Conservation (phyloP, 2,329 filamentous ascomycete genomes). For the Fusarium pseudograminearum region DNA sequence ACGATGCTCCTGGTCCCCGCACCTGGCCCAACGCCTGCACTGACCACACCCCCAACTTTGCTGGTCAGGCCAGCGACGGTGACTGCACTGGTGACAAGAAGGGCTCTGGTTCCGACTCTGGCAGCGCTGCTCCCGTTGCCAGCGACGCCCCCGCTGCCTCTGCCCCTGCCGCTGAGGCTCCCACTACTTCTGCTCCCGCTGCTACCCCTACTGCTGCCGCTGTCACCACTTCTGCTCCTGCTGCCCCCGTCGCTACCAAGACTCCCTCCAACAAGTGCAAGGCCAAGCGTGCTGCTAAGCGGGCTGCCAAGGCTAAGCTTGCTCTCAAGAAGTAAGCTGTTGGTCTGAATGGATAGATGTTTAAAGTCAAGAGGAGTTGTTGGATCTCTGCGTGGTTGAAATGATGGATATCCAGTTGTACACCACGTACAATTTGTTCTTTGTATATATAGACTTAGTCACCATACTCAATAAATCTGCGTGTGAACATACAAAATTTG, state of each 20-base stretch:
- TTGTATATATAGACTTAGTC: constrained; percentile 44
- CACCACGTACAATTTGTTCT: constrained; percentile 39
- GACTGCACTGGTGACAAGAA: constrained; percentile 52
- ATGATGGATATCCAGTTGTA: constrained; percentile 26
- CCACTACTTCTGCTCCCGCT: constrained; percentile 22
- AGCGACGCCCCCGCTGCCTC: constrained; percentile 1
- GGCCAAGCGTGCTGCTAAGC: constrained; percentile 38
- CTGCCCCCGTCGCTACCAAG: constrained; percentile 35
- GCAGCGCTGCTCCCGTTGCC: constrained; percentile 21
- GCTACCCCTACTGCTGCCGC: constrained; percentile 5
- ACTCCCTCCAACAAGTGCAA: constrained; percentile 34
- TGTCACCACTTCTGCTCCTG: constrained; percentile 17
- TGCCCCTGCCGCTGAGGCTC: constrained; percentile 30
- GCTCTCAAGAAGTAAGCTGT: constrained; percentile 13
- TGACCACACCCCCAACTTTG: constrained; percentile 55
- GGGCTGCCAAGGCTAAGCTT: constrained; percentile 23
- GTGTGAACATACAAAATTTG: neutral
- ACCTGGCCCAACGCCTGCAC: constrained; percentile 53
- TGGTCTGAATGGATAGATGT: neutral
- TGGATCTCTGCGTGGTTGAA: constrained; percentile 22
- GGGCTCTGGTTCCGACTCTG: constrained; percentile 38
- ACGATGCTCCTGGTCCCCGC: constrained; percentile 51
- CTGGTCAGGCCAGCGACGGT: constrained; percentile 50
- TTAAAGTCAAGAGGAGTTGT: constrained; percentile 10
- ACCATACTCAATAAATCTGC: constrained; percentile 13